Percentiles rank a stretch among this genome's conserved stretches.
These are phyloP conservation scores for Colletotrichum sp. DNA, from an alignment of 2,329 filamentous ascomycete species.

Conservation along the genomic window DNA sequence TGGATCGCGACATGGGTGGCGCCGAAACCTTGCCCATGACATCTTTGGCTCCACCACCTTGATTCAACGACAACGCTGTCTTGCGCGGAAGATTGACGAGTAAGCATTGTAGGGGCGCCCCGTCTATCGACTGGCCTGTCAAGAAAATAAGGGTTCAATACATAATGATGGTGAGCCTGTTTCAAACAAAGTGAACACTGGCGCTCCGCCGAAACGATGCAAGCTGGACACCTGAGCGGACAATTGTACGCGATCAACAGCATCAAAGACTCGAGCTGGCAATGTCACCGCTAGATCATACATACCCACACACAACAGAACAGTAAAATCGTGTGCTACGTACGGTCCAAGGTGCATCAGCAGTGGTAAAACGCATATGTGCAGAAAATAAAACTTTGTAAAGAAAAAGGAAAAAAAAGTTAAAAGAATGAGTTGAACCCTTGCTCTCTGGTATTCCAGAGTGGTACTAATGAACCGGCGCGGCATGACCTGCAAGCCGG, in stretches of 20 bases:
- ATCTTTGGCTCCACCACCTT: neutral
- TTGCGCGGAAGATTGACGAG: neutral
- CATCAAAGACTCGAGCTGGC: neutral
- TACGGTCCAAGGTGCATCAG: neutral
- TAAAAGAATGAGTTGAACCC: neutral
- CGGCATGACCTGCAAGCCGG: neutral
- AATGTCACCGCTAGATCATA: neutral
- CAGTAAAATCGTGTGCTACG: no score
- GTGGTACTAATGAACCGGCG: neutral
- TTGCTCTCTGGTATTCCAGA: neutral
- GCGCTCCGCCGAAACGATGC: no score
- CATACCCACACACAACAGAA: accelerated
- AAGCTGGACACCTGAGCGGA: neutral
- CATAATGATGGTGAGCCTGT: accelerated
- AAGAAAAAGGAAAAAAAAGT: neutral
- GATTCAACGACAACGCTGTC: neutral
- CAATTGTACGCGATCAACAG: accelerated
- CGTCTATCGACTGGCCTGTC: neutral
- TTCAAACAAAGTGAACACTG: accelerated
- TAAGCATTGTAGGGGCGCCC: accelerated
- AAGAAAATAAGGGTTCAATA: accelerated
- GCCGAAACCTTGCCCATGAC: neutral
- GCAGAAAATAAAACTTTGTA: neutral
- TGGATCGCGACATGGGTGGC: neutral
- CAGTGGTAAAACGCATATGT: neutral